Base-by-base conservation (phyloP, 2,329 filamentous ascomycete genomes). In the Tolypocladium paradoxum region DNA sequence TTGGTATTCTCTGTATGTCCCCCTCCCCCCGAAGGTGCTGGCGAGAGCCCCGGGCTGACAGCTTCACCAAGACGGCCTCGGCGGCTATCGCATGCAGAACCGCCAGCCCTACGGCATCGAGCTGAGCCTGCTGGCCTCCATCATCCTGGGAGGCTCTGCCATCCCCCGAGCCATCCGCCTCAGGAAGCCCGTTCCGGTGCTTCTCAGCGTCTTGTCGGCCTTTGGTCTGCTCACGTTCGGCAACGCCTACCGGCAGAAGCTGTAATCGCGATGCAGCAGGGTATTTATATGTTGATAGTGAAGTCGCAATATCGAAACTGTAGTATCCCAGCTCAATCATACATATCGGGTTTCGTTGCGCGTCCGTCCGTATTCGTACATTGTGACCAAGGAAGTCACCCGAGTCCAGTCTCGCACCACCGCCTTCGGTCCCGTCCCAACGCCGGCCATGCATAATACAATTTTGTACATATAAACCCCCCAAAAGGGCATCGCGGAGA, bases 131-230 rank as follows among this genome's bases (percentile, higher is more conserved):
- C 76, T 96, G 45, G 93, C 93, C 5, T 95, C 89, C 0, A 64
- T 90, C n/a, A 73, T 97, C 29, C 79, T 99, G 36, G 92, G 79
- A 43, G 90, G 90, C 22, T 87, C 87, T 43, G 87, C 88, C 2
- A 85, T 97, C 55, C 93, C 93, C 14, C 81, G 93, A 51, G 93
- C 90, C 5, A 83, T 99, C 64, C 88, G 84, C 68, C 80, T 84
- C 43, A 77, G 79, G 61, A 99, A 97, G 79, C 88, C 89, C 0
- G 81, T 99, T 51, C 92, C 93, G 1, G 77, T 87, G 53, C 82
- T 85, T 12, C 73, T 99, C 64, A 92, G 88, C 64, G 64, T 90
- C 48, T 66, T 97, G 64, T 90, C 92, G 16, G 74, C 83, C 11
- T 89, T 88, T 68, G 92, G 92, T 18, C 66, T 95, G 61, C 77